Base-by-base conservation (phyloP, 495 filamentous ascomycete species). In the Hypoxylon subgilvum region DNA sequence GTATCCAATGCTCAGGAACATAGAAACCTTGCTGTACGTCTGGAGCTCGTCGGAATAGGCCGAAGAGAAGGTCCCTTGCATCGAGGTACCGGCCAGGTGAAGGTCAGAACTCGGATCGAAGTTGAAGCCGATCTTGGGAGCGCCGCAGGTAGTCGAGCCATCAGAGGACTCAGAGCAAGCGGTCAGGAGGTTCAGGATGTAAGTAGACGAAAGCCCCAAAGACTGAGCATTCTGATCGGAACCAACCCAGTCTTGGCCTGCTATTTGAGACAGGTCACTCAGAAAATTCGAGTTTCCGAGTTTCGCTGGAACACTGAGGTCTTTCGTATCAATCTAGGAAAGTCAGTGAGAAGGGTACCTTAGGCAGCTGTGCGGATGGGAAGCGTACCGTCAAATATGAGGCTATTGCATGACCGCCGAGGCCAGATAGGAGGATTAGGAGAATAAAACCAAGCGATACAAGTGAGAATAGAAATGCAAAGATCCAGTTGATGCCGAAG, bases 41-140 rank as follows among this genome's bases (percentile, higher is more conserved):
- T 50, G 30, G 1, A 71, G 47, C 8, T 72, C 56, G 13, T 59
- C 48, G 17, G 53, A 39, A 23, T 74, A 58, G 1, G 51, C 42
- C 8, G 39, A 35, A 18, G 67, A 58, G 35, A 58, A 59, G 0
- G 41, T 57, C 3, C 58, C 57, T 27, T 64, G 42, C 5, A 69
- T 51, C 1, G 66, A 46, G 6, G 71, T 68, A 21, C 21, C 22
- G 32, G 61, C 63, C 19, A 77, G 57, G 21, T 63, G 64, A 10
- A 76, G 69, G 54, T 70, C 61, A 8, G 59, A 25, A 16, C 34
- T 55, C 3, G 74, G 74, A 51, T 69, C 53, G 52, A 76, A 78
- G 44, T 17, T 52, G 41, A 66, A 73, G 27, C 70, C 69, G 44
- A 73, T 28, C 13, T 43, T 30, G 1, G 72, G 62, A 7, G 47